Evolutionary conservation across 2,329 filamentous ascomycete species (phyloP), one percentile per base, ranked within the genome.

Genomic region (Dendrostoma leiphaemia): DNA sequence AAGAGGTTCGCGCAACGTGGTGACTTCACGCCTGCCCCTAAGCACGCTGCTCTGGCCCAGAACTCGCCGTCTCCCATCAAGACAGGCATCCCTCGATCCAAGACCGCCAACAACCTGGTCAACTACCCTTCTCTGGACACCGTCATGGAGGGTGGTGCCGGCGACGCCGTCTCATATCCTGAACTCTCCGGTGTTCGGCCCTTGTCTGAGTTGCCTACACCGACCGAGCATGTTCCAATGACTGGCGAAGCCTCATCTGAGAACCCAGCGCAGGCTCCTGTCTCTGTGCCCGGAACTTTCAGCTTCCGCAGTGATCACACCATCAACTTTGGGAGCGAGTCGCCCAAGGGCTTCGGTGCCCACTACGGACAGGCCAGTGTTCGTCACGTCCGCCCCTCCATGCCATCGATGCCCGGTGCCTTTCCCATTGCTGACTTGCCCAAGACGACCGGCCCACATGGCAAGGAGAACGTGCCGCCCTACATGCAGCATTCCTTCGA

Each of bases 21-120:
- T 32, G 85, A 89, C 48, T 96, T 96, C 64, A 91, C 88, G 0
- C 86, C 86, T 0, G 85, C 84, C 57, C 85, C 86, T 32, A 81
- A 89, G 59, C 71, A 73, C 17, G 69, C 73, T 8, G 67, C 71
- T 0, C 61, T 73, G 46, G 60, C 65, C 0, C 76, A 81, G 56
- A 72, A 77, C 54, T 81, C 82, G 2, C 83, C 83, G 7, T 83
- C 83, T 3, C 79, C 81, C 4, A 65, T 79, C 60, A 83, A 84
- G 63, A 73, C 75, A 6, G 66, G 67, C 31, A 71, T 78, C 19
- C 71, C 77, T 43, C 74, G 73, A 52, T 74, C 74, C 19, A 70
- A 70, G 37, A 64, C 71, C 13, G 66, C 70, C 59, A 63, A 61
- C 58, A 72, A 67, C 55, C 62, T 58, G 8, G 50, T 70, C 26